A percentile compares a stretch with the other conserved stretches of the same genome.
These are phyloP conservation scores for Geotrichum australiense DNA, from an alignment of 1,139 yeast species.

Conservation along the genomic window DNA sequence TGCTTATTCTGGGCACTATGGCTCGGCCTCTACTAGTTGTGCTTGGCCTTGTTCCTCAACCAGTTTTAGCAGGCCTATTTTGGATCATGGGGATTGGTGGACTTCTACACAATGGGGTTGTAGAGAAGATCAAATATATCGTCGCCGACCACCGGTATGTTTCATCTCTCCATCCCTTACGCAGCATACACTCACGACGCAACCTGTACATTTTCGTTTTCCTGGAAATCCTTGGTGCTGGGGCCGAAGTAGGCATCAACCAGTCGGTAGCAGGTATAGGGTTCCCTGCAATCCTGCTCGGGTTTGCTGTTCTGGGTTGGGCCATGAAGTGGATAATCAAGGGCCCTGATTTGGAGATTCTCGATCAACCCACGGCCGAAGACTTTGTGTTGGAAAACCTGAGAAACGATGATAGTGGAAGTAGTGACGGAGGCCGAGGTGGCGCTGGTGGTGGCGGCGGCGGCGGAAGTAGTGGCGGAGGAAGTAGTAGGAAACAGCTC, in stretches of 20 bases:
- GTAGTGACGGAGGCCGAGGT: background rate
- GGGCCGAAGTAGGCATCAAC: conserved; percentile 75
- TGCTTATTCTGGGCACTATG: conserved; percentile 81
- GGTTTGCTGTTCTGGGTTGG: conserved; percentile 56
- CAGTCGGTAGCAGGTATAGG: conserved; percentile 90
- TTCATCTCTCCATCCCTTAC: conserved; percentile 33
- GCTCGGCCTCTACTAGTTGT: conserved; percentile 76
- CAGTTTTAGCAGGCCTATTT: conserved; percentile 84
- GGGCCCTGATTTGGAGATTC: conserved; percentile 46
- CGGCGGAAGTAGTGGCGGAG: conserved; percentile 21
- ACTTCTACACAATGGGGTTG: conserved; percentile 57
- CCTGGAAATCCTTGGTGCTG: conserved; percentile 57
- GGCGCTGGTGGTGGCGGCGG: conserved; percentile 6
- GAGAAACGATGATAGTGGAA: conserved; percentile 6
- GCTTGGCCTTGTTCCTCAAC: conserved; percentile 85
- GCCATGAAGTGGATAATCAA: conserved; percentile 61
- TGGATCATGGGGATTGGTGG: conserved; percentile 91
- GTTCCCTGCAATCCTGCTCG: conserved; percentile 76
- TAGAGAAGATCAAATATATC: conserved; percentile 55
- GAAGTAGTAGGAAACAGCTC: conserved; percentile 30
- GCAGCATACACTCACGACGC: conserved; percentile 26
- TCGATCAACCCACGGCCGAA: conserved; percentile 74
- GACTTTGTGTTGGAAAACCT: conserved; percentile 43
- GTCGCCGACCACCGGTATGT: conserved; percentile 47
- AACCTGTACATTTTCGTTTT: conserved; percentile 49